Conservation (phyloP, 108 stramenopile species). For the Fragilariopsis cylindrus region DNA sequence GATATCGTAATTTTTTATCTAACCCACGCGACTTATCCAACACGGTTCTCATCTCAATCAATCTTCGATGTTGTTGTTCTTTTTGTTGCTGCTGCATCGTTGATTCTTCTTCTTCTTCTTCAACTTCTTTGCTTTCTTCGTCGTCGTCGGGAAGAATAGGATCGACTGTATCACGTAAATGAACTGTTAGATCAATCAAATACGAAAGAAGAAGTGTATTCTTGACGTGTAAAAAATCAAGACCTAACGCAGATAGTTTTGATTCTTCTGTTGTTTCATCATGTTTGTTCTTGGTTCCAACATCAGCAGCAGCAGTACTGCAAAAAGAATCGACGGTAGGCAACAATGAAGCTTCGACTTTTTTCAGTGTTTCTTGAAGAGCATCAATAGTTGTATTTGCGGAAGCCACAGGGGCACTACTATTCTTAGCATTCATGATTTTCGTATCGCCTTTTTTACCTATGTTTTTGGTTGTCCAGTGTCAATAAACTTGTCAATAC, state of each 20-base stretch:
- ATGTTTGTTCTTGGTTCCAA: conserved; percentile 30
- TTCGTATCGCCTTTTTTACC: too few species aligned
- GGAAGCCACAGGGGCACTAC: background rate
- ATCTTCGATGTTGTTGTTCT: conserved; percentile 37
- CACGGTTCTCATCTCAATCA: conserved; percentile 73
- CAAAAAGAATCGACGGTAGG: conserved; percentile 43
- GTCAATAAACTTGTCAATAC: too few species aligned
- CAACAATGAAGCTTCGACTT: conserved; percentile 42
- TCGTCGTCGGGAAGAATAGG: conserved; percentile 16
- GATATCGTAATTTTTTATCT: conserved; percentile 85
- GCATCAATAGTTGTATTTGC: conserved; percentile 7
- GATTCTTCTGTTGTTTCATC: background rate
- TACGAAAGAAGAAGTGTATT: conserved; percentile 75
- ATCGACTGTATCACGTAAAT: conserved; percentile 22
- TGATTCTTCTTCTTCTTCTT: background rate
- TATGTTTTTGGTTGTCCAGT: too few species aligned
- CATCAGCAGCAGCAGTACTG: background rate
- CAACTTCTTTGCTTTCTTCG: conserved; percentile 2
- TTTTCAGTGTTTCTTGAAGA: conserved; percentile 42
- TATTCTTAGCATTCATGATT: too few species aligned
- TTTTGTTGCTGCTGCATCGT: background rate
- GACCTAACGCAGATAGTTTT: conserved; percentile 34
- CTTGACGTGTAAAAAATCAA: conserved; percentile 79
- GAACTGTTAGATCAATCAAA: conserved; percentile 69
- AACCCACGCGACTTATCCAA: conserved; percentile 82